Percentiles rank a stretch among this genome's conserved stretches.
Evolutionary conservation across 768 basidiomycete genomes (phyloP).

Genomic region (Pulveroboletus frians): DNA sequence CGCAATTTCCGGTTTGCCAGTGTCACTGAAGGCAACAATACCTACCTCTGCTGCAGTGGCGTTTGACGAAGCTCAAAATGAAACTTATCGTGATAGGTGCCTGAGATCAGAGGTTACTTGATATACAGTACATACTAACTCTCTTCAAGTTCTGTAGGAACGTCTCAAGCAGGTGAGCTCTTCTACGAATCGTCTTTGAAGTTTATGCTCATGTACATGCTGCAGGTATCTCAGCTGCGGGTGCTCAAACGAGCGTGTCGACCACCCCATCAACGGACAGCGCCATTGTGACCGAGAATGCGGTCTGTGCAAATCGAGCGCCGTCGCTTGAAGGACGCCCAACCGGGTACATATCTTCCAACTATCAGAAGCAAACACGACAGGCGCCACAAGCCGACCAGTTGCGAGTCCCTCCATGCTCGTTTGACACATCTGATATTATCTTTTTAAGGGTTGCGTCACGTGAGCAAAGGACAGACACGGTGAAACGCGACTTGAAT

Average conservation of each 20-base stretch:
- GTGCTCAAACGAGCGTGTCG: not conserved
- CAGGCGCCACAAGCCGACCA: not conserved
- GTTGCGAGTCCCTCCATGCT: constrained; percentile 2
- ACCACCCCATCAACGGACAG: not conserved
- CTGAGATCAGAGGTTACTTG: not conserved
- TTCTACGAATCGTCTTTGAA: not conserved
- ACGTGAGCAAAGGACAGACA: not conserved
- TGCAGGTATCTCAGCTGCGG: not conserved
- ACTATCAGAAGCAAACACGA: not conserved
- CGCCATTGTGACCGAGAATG: not conserved
- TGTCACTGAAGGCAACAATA: not conserved
- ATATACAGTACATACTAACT: not conserved
- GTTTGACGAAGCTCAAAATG: not conserved
- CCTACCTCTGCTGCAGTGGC: not conserved
- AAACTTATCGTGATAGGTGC: not conserved
- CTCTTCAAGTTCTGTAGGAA: not conserved
- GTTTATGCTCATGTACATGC: not conserved
- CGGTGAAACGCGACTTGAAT: not conserved
- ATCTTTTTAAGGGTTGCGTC: not conserved
- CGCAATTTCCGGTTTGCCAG: not conserved
- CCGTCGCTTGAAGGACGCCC: not conserved
- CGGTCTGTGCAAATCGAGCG: not conserved
- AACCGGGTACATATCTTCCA: not conserved
- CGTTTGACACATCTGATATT: not conserved
- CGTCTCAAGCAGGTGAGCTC: not conserved